These are phyloP conservation scores for Bacterosira constricta DNA, from an alignment of 108 stramenopile species.

Conservation along the genomic window DNA sequence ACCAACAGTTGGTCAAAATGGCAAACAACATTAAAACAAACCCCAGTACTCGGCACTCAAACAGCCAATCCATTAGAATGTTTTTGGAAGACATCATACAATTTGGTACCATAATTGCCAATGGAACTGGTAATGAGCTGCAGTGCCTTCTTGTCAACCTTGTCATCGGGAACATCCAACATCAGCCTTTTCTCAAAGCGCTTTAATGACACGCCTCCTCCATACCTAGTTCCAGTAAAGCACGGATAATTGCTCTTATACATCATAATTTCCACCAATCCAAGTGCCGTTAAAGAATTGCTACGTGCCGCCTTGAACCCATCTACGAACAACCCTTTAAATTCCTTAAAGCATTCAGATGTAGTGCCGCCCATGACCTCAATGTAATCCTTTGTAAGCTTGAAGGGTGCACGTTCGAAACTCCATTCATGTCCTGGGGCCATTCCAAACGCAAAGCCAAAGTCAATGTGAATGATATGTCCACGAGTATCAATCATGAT, in stretches of 20 bases:
- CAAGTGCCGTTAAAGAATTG: slow-evolving; percentile 84
- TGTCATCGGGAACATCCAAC: slow-evolving; percentile 73
- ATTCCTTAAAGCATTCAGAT: slow-evolving; percentile 79
- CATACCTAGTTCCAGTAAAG: slow-evolving; percentile 84
- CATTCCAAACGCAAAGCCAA: slow-evolving; percentile 99
- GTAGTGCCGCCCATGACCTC: slow-evolving; percentile 92
- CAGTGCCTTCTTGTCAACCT: slow-evolving; percentile 68
- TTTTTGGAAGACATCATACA: slow-evolving; percentile 64
- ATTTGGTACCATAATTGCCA: slow-evolving; percentile 67
- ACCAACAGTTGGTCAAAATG: background rate
- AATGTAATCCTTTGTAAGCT: slow-evolving; percentile 94
- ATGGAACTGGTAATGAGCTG: slow-evolving; percentile 65
- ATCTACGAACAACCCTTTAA: slow-evolving; percentile 78
- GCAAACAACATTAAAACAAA: background rate
- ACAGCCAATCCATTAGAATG: slow-evolving; percentile 55
- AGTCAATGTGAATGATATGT: slow-evolving; percentile 98
- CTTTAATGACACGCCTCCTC: slow-evolving; percentile 74
- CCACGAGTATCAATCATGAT: slow-evolving; percentile 98
- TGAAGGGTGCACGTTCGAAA: slow-evolving; percentile 98
- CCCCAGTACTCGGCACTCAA: no score
- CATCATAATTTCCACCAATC: slow-evolving; percentile 98
- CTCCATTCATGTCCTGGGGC: slow-evolving; percentile 95
- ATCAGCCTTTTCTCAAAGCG: slow-evolving; percentile 81
- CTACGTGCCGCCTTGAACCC: slow-evolving; percentile 81
- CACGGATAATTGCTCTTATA: slow-evolving; percentile 94